phyloP scores from a whole-genome alignment of 164 flowering plant species.

The grape (Vitis vinifera) region ASM3070453v1 NC_081813.1:2701001-2701500 shows the following conservation, averaged over 20 bases:
- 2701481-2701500: background rate
- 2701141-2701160: slow-evolving; percentile 4
- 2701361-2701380: too few relatives aligned
- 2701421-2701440: too few relatives aligned
- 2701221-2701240: background rate
- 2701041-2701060: too few relatives aligned
- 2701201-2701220: slow-evolving; percentile 2
- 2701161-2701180: background rate
- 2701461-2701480: background rate
- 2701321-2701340: too few relatives aligned
- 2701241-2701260: background rate
- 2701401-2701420: too few relatives aligned
- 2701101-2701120: slow-evolving; percentile 6
- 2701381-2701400: background rate
- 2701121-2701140: slow-evolving; percentile 8
- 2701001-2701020: too few relatives aligned
- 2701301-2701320: too few relatives aligned
- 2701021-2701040: too few relatives aligned
- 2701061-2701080: background rate
- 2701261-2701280: background rate
- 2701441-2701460: background rate
- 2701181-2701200: slow-evolving; percentile 3
- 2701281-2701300: too few relatives aligned
- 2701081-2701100: slow-evolving; percentile 9
- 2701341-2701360: too few relatives aligned